Conservation (phyloP, 805 yeast species). For the Hermanozyma aechmeae region DNA sequence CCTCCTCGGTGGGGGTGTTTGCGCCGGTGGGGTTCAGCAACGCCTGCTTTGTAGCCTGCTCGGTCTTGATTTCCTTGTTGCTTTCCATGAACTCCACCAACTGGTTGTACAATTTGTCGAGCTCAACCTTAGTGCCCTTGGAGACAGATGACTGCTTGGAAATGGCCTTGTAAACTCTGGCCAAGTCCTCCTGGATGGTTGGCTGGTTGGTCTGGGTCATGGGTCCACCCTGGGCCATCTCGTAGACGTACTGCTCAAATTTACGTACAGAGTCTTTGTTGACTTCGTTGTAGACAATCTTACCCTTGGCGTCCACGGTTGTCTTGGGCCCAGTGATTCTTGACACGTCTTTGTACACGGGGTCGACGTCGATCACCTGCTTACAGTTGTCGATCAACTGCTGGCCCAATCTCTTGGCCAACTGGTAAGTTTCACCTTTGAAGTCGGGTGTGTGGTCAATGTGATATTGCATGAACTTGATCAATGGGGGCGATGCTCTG, state of each 20-base stretch:
- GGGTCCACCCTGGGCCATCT: constrained; percentile 93
- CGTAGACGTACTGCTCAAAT: constrained; percentile 88
- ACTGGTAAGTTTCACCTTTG: constrained; percentile 86
- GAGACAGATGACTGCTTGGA: constrained; percentile 62
- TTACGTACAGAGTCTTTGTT: constrained; percentile 88
- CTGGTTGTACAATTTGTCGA: constrained; percentile 63
- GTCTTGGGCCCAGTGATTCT: constrained; percentile 96
- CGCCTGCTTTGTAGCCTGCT: constrained; percentile 48
- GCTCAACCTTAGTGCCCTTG: constrained; percentile 54
- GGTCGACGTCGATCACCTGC: constrained; percentile 69
- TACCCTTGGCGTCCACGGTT: constrained; percentile 79
- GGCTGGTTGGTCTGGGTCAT: constrained; percentile 59
- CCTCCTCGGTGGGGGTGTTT: constrained; percentile 29
- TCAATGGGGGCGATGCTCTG: constrained; percentile 85
- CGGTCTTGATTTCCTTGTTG: constrained; percentile 61
- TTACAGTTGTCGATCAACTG: constrained; percentile 93
- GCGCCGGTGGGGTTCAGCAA: constrained; percentile 37
- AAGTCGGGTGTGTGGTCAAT: constrained; percentile 73
- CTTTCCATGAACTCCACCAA: constrained; percentile 60
- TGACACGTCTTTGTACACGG: constrained; percentile 92
- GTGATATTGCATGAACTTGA: constrained; percentile 92
- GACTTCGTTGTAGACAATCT: constrained; percentile 72
- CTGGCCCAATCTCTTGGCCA: constrained; percentile 84
- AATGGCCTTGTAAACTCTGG: constrained; percentile 74
- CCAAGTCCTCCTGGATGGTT: constrained; percentile 76